Evolutionary conservation across 1,284 basidiomycete genomes (phyloP).

Genomic region (Rhodotorula sp.): DNA sequence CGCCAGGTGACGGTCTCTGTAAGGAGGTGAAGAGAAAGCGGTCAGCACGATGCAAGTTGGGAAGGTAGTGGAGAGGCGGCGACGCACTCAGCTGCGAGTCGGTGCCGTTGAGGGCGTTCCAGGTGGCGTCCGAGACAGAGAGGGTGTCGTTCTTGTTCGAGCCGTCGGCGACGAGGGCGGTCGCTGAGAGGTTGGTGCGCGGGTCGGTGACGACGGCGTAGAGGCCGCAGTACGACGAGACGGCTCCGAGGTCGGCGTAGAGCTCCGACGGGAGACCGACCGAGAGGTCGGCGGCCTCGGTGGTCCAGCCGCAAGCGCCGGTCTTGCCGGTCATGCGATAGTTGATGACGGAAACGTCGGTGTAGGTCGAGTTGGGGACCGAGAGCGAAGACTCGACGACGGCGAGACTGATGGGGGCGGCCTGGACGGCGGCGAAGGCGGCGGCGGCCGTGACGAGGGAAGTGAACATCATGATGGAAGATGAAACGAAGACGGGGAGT

Average conservation of each 20-base stretch:
- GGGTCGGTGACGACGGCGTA: slow-evolving; percentile 34
- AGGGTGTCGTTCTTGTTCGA: slow-evolving; percentile 32
- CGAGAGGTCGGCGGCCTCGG: slow-evolving; percentile 29
- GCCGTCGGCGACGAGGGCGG: slow-evolving; percentile 38
- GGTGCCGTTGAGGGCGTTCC: slow-evolving; percentile 35
- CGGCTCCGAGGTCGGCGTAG: slow-evolving; percentile 30
- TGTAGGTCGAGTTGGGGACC: slow-evolving; percentile 12
- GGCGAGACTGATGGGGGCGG: neutral
- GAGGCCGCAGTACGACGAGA: slow-evolving; percentile 39
- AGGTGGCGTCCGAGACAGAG: slow-evolving; percentile 37
- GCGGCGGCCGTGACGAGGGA: slow-evolving; percentile 20
- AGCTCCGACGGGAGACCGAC: slow-evolving; percentile 40
- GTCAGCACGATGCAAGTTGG: neutral
- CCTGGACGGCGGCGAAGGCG: slow-evolving; percentile 9
- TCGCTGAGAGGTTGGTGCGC: slow-evolving; percentile 26
- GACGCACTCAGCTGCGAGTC: slow-evolving; percentile 24
- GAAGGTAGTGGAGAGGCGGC: neutral
- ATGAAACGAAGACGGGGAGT: neutral
- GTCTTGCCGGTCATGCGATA: slow-evolving; percentile 29
- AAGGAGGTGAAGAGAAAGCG: neutral
- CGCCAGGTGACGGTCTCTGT: slow-evolving; percentile 37
- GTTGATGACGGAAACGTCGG: neutral
- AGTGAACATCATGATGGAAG: slow-evolving; percentile 13
- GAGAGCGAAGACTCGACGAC: slow-evolving; percentile 21
- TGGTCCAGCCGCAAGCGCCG: slow-evolving; percentile 38